Conservation (phyloP, 495 filamentous ascomycete species). For the Penicillium ucsense region DNA sequence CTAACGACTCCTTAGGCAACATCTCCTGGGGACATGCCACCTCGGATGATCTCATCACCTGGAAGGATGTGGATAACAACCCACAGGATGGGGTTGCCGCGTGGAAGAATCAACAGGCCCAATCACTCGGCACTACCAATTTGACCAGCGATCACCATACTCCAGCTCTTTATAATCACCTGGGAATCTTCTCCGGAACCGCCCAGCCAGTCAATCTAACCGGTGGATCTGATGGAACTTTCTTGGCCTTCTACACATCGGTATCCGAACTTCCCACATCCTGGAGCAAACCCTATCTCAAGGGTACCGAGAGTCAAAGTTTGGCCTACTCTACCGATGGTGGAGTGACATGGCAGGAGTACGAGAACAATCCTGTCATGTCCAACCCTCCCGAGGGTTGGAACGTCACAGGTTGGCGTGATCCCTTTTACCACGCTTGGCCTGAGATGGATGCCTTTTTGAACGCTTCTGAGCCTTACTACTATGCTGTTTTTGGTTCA, state of each 20-base stretch:
- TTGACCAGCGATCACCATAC: conserved; percentile 7
- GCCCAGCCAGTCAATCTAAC: conserved; percentile 6
- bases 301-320: conserved; percentile 9
- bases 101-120: conserved; percentile 8
- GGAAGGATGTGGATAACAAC: conserved; percentile 9
- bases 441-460: conserved; percentile 4
- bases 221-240: conserved; percentile 6
- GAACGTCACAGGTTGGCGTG: conserved; percentile 14
- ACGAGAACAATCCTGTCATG: conserved; percentile 8
- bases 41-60: conserved; percentile 6
- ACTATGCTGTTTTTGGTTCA: conserved; percentile 10
- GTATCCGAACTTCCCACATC: conserved; percentile 7
- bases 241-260: conserved; percentile 8
- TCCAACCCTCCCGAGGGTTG: conserved; percentile 5
- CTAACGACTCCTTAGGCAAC: conserved; percentile 2
- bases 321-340: conserved; percentile 9
- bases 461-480: conserved; percentile 7
- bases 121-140: conserved; percentile 10
- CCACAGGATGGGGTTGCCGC: conserved; percentile 7
- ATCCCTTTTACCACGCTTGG: conserved; percentile 7
- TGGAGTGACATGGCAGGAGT: conserved; percentile 7
- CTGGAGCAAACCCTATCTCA: conserved; percentile 3
- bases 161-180: conserved; percentile 9
- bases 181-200: conserved; percentile 8
- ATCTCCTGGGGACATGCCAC: conserved; percentile 13